These are phyloP conservation scores for Cercospora nicotianae DNA, from an alignment of 2,329 filamentous ascomycete species.

Conservation along the genomic window DNA sequence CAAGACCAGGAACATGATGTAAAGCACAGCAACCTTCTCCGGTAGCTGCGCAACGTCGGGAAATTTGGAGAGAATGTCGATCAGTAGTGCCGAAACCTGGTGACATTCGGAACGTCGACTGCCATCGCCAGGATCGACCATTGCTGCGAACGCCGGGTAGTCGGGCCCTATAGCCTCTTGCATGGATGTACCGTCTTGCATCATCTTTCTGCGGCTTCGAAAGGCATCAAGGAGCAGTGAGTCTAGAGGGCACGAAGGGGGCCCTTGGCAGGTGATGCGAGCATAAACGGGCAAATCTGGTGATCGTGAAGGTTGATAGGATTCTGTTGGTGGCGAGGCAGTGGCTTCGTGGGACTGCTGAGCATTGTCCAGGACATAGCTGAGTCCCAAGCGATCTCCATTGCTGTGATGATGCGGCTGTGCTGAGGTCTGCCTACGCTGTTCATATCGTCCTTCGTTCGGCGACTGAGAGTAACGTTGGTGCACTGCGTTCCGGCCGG, in stretches of 20 bases:
- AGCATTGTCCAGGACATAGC: slow-evolving; percentile 63
- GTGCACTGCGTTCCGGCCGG: neutral
- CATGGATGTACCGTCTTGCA: slow-evolving; percentile 63
- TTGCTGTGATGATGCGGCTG: slow-evolving; percentile 4
- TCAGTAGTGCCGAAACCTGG: slow-evolving; percentile 79
- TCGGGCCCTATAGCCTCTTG: slow-evolving; percentile 71
- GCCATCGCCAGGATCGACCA: slow-evolving; percentile 64
- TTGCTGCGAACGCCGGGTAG: slow-evolving; percentile 76
- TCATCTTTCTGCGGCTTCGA: slow-evolving; percentile 64
- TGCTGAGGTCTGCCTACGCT: neutral
- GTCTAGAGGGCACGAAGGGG: slow-evolving; percentile 75
- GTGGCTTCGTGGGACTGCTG: slow-evolving; percentile 14
- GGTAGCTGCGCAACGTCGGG: slow-evolving; percentile 75
- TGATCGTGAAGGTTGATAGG: slow-evolving; percentile 14
- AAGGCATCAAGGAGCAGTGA: slow-evolving; percentile 78
- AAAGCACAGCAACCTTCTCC: slow-evolving; percentile 78
- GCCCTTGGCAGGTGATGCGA: slow-evolving; percentile 54
- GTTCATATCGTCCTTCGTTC: neutral
- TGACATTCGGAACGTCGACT: slow-evolving; percentile 52
- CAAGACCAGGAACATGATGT: slow-evolving; percentile 84
- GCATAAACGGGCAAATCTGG: slow-evolving; percentile 35
- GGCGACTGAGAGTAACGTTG: slow-evolving; percentile 5
- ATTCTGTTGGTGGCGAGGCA: slow-evolving; percentile 16
- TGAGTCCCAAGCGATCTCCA: slow-evolving; percentile 44
- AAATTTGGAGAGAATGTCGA: slow-evolving; percentile 81